Conservation (phyloP, 805 yeast genomes). For the Zygosaccharomyces kombuchaensis region DNA sequence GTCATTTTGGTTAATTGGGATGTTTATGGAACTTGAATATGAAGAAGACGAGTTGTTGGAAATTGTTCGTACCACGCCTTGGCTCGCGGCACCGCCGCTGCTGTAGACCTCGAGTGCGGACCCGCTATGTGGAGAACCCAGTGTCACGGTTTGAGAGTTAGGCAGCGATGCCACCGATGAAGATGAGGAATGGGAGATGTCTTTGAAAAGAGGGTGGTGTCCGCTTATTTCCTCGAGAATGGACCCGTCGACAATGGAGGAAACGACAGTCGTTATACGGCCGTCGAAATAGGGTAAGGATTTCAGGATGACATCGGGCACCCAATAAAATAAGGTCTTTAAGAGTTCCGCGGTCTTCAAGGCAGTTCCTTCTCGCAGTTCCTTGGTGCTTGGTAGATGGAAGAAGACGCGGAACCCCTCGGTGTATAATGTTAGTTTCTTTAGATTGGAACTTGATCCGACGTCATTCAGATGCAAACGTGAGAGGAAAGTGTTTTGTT, state of each 20-base stretch:
- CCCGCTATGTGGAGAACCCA: conserved; percentile 9
- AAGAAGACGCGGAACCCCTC: conserved; percentile 38
- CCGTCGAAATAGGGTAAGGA: conserved; percentile 25
- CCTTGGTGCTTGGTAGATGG: conserved; percentile 28
- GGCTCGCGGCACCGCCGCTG: conserved; percentile 3
- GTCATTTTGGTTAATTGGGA: conserved; percentile 8
- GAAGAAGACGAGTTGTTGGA: conserved; percentile 15
- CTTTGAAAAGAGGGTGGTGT: conserved; percentile 12
- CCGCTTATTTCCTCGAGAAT: conserved; percentile 19
- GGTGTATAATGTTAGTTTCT: conserved; percentile 33
- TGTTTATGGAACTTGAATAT: conserved; percentile 9
- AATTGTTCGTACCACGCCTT: conserved; percentile 9
- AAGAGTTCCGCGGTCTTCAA: conserved; percentile 31
- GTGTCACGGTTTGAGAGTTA: conserved; percentile 11
- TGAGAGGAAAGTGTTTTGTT: conserved; percentile 32
- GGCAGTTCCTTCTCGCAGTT: conserved; percentile 27
- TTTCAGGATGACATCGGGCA: conserved; percentile 27
- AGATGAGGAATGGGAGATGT: conserved; percentile 13
- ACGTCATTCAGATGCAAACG: conserved; percentile 20
- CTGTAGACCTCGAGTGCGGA: conserved; percentile 6
- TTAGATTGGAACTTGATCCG: conserved; percentile 13
- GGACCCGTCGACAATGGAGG: conserved; percentile 28
- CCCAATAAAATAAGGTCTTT: conserved; percentile 27
- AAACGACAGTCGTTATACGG: conserved; percentile 24
- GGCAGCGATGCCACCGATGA: conserved; percentile 11